phyloP scores from a whole-genome alignment of 495 filamentous ascomycete genomes.

The Penicillium arizonense region DNA sequence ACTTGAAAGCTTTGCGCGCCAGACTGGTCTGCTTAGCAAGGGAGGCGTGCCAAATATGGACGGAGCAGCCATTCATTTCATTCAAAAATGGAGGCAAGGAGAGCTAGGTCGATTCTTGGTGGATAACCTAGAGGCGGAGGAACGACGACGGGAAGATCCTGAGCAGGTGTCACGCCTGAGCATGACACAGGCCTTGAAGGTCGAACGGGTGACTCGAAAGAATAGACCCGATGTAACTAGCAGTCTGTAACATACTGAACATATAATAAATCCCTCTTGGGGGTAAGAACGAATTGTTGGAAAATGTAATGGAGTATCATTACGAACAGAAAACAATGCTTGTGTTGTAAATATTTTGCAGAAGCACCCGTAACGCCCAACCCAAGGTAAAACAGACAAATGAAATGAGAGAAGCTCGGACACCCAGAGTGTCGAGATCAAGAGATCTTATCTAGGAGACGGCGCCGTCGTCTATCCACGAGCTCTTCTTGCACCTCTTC shows the following conservation, averaged over 20 bases:
- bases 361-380: conserved; percentile 27
- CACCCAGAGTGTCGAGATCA: conserved; percentile 25
- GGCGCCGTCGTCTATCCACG: conserved; percentile 78
- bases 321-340: conserved; percentile 14
- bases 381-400: conserved; percentile 13
- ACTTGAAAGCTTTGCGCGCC: conserved; percentile 62
- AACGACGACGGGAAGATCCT: conserved; percentile 40
- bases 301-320: conserved; percentile 9
- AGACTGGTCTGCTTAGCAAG: conserved; percentile 73
- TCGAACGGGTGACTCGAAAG: conserved; percentile 33
- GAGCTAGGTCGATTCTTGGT: conserved; percentile 73
- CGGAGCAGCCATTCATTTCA: conserved; percentile 74
- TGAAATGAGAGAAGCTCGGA: conserved; percentile 4
- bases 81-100: conserved; percentile 81
- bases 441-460: conserved; percentile 77
- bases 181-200: conserved; percentile 43
- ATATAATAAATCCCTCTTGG: conserved; percentile 24
- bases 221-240: conserved; percentile 27
- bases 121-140: conserved; percentile 68
- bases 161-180: conserved; percentile 34
- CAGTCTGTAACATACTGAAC: conserved; percentile 23
- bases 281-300: conserved; percentile 8
- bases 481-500: conserved; percentile 94
- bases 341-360: conserved; percentile 20
- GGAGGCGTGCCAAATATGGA: conserved; percentile 72